Conservation (phyloP, 2,329 filamentous ascomycete species). For the Graphilbum fragrans region DNA sequence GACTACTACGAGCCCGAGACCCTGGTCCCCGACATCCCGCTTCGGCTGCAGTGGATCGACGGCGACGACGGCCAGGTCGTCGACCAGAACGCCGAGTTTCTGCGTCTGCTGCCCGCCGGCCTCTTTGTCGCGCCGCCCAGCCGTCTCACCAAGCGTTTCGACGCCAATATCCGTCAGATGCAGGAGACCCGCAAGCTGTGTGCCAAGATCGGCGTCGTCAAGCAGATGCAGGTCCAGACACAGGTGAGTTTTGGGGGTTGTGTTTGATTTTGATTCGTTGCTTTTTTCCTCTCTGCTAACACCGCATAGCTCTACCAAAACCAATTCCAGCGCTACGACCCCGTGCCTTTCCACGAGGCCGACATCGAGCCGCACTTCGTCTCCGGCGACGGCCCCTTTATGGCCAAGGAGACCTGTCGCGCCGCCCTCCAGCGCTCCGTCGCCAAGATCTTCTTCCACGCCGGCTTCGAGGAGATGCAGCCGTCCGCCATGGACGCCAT, state of each 20-base stretch:
- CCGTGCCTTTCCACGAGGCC: slow-evolving; percentile 73
- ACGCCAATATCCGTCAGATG: slow-evolving; percentile 86
- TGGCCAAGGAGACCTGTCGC: slow-evolving; percentile 71
- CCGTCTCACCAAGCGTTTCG: slow-evolving; percentile 65
- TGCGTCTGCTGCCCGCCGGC: slow-evolving; percentile 63
- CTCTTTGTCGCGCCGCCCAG: slow-evolving; percentile 66
- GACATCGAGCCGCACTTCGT: slow-evolving; percentile 85
- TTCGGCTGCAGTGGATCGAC: slow-evolving; percentile 74
- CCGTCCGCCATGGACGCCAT: slow-evolving; percentile 84
- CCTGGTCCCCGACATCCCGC: slow-evolving; percentile 71
- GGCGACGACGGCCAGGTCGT: slow-evolving; percentile 82
- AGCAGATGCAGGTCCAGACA: slow-evolving; percentile 98
- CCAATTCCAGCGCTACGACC: slow-evolving; percentile 94
- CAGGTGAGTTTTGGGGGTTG: slow-evolving; percentile 45
- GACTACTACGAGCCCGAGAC: slow-evolving; percentile 90
- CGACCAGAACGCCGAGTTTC: slow-evolving; percentile 74
- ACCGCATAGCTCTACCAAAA: slow-evolving; percentile 74
- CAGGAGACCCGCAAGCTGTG: slow-evolving; percentile 94
- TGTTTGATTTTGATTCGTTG: background rate
- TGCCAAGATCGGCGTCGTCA: slow-evolving; percentile 93
- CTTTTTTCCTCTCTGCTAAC: slow-evolving; percentile 3
- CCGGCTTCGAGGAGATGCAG: slow-evolving; percentile 93
- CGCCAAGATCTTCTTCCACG: slow-evolving; percentile 89
- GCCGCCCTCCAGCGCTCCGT: slow-evolving; percentile 81
- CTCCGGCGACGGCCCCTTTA: slow-evolving; percentile 76